A percentile compares a stretch with the other conserved stretches of the same genome.
These are phyloP conservation scores for Auriscalpium vulgare DNA, from an alignment of 768 basidiomycete species.

Conservation along the genomic window DNA sequence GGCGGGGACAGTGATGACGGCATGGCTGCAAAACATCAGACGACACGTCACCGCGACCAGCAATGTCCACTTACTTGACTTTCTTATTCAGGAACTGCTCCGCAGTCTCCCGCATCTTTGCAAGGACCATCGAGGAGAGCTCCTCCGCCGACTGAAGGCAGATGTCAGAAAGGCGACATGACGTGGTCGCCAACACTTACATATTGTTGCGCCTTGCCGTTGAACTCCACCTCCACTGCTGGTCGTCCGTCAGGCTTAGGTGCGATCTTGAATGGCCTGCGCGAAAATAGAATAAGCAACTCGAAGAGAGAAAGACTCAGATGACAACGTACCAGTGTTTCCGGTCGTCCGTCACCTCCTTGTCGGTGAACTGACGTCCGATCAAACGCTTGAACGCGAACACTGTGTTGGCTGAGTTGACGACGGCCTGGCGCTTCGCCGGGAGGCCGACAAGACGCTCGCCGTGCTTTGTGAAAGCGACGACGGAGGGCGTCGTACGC, in stretches of 20 bases:
- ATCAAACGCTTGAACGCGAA: constrained; percentile 93
- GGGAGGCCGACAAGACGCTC: constrained; percentile 95
- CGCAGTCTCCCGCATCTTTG: constrained; percentile 95
- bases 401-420: constrained; percentile 90
- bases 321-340: constrained; percentile 57
- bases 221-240: constrained; percentile 78
- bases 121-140: constrained; percentile 78
- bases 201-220: constrained; percentile 72
- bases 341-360: constrained; percentile 89
- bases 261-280: constrained; percentile 77
- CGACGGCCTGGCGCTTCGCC: constrained; percentile 94
- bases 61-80: constrained; percentile 66
- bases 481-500: constrained; percentile 95
- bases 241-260: constrained; percentile 67
- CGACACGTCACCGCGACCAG: neutral
- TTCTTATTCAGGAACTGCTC: constrained; percentile 89
- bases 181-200: constrained; percentile 36
- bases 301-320: neutral
- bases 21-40: constrained; percentile 43
- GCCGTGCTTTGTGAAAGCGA: constrained; percentile 97
- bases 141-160: constrained; percentile 69
- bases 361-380: constrained; percentile 87
- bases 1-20: constrained; percentile 93
- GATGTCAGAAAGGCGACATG: neutral
- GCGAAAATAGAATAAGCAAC: neutral